Base-by-base conservation (phyloP, 2,329 filamentous ascomycete species). In the Hirsutella thompsonii region DNA sequence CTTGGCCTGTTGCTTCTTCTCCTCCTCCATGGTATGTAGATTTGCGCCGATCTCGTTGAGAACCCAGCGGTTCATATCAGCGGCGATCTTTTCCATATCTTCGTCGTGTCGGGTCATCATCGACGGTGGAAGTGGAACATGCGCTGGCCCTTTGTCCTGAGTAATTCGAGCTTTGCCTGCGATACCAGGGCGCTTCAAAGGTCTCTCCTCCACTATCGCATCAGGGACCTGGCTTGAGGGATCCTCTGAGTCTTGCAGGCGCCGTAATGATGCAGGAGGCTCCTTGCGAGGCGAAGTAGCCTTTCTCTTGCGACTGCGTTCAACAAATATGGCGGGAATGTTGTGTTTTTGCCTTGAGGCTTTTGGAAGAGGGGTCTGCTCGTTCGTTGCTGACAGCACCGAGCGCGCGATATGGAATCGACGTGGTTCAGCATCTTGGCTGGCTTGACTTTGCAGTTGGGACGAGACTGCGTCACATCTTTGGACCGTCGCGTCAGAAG, bases 1-100 rank as follows among this genome's bases (percentile, higher is more conserved):
- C 23, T 45, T 49, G 30, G 51, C 48, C 1, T 53, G 48, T 36
- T 58, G 54, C 35, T 53, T 53, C 40, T 52, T 60, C 46, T 69
- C 61, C 36, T 64, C 56, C 36, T 74, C 64, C 48, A 68, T 64
- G 18, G 56, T 62, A 32, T 68, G 61, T 5, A 77, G 54, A 45
- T 70, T 74, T 18, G 67, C 64, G 2, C 67, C 69, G 28, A 81
- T 76, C 45, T 79, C 68, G 48, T 69, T 63, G 46, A 81, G 59
- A 1, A 76, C 72, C 61, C 73, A 81, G 26, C 64, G 60, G 50
- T 76, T 68, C 72, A 77, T 76, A 28, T 72, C 70, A 5, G 65
- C 65, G 2, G 70, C 60, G 29, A 76, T 63, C 46, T 66, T 62
- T 33, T 69, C 65, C 60, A 72, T 66, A 35, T 74, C 64, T 44